Evolutionary conservation across 192 early-diverging fungal genomes (phyloP).

Genomic region (Coemansia sp.): DNA sequence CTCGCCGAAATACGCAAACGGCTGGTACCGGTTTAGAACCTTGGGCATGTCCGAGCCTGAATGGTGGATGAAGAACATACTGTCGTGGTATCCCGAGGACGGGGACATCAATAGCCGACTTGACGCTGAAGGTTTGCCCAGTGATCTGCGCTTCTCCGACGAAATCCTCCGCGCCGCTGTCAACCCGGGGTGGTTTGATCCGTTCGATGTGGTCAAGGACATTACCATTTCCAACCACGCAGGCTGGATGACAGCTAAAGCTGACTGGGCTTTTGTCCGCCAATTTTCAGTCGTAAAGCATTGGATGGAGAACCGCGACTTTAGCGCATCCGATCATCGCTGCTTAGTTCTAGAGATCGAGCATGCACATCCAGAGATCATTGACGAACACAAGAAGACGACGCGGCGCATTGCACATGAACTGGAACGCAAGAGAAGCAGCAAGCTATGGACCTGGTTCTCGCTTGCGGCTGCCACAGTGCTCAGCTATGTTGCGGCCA

Average conservation of each 20-base stretch:
- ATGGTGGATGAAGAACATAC: conserved; percentile 71
- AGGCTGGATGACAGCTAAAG: conserved; percentile 70
- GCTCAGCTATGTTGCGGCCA: conserved; percentile 33
- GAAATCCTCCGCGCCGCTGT: conserved; percentile 56
- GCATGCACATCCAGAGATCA: conserved; percentile 33
- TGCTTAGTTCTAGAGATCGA: conserved; percentile 65
- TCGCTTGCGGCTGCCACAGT: conserved; percentile 27
- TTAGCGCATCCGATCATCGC: conserved; percentile 70
- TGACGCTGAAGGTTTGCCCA: conserved; percentile 17
- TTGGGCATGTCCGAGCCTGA: conserved; percentile 67
- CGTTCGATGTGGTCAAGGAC: conserved; percentile 63
- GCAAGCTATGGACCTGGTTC: conserved; percentile 42
- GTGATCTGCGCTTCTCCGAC: conserved; percentile 20
- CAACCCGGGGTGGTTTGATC: conserved; percentile 79
- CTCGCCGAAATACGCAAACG: conserved; percentile 63
- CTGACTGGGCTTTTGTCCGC: conserved; percentile 72
- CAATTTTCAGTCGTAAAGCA: conserved; percentile 57
- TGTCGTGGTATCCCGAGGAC: conserved; percentile 53
- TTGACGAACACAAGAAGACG: conserved; percentile 30
- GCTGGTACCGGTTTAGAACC: conserved; percentile 67
- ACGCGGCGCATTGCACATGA: conserved; percentile 28
- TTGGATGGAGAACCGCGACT: conserved; percentile 67
- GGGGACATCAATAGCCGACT: conserved; percentile 32
- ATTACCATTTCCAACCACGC: conserved; percentile 69
- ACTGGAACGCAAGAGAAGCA: conserved; percentile 19